Evolutionary conservation across 805 yeast species (phyloP), one percentile per base, ranked within the genome.

Genomic region (Saturnispora zaruensis): DNA sequence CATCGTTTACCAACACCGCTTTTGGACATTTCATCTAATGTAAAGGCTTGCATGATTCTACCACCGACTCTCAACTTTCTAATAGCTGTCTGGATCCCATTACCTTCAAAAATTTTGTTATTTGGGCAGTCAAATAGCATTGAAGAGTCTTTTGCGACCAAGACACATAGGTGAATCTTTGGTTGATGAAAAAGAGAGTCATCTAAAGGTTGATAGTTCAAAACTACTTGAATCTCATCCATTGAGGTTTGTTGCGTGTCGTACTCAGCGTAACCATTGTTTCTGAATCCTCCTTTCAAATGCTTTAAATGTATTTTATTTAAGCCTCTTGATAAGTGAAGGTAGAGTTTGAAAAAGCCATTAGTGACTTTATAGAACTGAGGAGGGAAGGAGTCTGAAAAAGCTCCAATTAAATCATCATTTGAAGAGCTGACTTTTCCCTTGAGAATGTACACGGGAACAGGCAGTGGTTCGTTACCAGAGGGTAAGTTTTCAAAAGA

Each of bases 31-130:
- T 89, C 96, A 57, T 90, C 97, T 57, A 80, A 81, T 0, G 97
- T 90, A 64, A 77, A 89, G 0, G 96, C 95, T 59, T 87, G 91
- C 95, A 87, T 87, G 65, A 90, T 65, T 57, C 96, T 74, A 4
- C 85, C 95, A 3, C 87, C 96, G 53, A 88, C 78, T 58, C 93
- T 78, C 55, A 91, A 63, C 62, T 87, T 87, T 55, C 70, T 72
- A 18, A 85, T 68, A 1, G 96, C 96, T 5, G 81, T 63, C n/a
- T 81, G 81, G 21, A 90, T 57, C 13, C 73, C 78, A 53, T 86
- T 81, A 2, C 82, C 83, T 55, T 86, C 93, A 30, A 71, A 64
- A 21, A 62, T 56, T 47, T 71, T 74, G 55, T 75, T 72, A 2
- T 62, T 52, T 0, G 95, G 89, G 55, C 87, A 76, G 58, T 90